Conservation (phyloP, 2,329 filamentous ascomycete species). For the Juglanconis sp. region DNA sequence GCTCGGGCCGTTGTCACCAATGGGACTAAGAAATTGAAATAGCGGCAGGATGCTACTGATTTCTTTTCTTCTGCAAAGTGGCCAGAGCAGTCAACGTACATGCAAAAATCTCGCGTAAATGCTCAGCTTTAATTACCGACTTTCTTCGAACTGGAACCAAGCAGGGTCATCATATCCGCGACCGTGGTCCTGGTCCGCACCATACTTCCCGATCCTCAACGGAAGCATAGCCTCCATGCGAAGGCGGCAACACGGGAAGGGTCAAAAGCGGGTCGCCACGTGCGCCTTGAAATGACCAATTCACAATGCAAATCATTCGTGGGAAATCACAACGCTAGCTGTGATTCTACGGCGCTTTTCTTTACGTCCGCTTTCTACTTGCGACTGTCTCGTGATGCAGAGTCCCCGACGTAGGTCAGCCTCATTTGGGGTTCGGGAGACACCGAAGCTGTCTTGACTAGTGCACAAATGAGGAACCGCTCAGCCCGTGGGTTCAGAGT, state of each 20-base stretch:
- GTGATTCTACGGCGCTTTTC: neutral
- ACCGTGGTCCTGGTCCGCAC: neutral
- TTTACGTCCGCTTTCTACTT: neutral
- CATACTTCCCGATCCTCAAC: neutral
- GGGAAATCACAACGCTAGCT: constrained; percentile 10
- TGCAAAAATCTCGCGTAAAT: too few species aligned
- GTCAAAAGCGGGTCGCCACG: neutral
- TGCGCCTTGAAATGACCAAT: neutral
- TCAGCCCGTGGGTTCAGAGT: neutral
- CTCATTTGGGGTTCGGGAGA: neutral
- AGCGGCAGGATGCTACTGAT: too few species aligned
- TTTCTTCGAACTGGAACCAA: neutral
- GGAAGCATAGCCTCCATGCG: constrained; percentile 14
- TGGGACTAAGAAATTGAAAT: too few species aligned
- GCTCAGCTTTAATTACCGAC: too few species aligned
- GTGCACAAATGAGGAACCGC: neutral
- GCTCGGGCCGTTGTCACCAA: too few species aligned
- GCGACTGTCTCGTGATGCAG: neutral
- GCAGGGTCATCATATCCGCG: neutral
- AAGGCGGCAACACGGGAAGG: constrained; percentile 9
- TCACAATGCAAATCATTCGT: constrained; percentile 11
- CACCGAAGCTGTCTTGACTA: neutral
- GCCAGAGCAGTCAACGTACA: too few species aligned
- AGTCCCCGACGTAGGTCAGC: neutral
- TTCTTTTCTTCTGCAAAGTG: too few species aligned